A percentile compares a stretch with the other conserved stretches of the same genome.
Conservation (phyloP, 148 eudicot genomes). For the Rhododendron mucronatum region DNA sequence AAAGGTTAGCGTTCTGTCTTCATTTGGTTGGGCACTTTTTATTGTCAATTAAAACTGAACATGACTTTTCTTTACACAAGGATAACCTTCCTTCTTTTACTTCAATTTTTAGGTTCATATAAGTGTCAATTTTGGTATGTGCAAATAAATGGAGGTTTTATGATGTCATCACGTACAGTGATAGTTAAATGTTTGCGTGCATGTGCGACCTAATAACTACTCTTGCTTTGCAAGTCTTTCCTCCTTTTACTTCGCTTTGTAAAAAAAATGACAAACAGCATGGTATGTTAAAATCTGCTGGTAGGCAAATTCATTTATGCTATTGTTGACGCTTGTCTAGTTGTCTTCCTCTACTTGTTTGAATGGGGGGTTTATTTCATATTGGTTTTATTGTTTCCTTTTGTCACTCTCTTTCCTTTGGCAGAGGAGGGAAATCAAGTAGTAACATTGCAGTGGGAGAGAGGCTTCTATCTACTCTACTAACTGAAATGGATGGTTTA, state of each 20-base stretch:
- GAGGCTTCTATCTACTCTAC: slow-evolving; percentile 84
- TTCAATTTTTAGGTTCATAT: background rate
- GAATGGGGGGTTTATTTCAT: background rate
- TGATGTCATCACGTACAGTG: background rate
- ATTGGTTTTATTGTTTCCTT: background rate
- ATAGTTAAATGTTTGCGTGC: background rate
- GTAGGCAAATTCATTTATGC: background rate
- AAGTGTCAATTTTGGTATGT: background rate
- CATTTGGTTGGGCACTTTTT: background rate
- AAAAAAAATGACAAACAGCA: background rate
- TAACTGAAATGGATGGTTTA: slow-evolving; percentile 97
- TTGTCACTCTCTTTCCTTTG: slow-evolving; percentile 4
- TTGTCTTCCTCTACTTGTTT: background rate
- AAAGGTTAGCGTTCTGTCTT: slow-evolving; percentile 38
- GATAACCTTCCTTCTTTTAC: background rate
- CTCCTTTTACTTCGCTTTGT: background rate
- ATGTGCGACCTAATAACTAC: background rate
- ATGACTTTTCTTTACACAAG: background rate
- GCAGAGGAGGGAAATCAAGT: slow-evolving; percentile 78
- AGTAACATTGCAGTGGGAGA: slow-evolving; percentile 70
- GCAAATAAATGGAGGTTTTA: background rate
- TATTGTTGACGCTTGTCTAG: background rate
- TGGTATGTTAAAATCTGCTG: background rate
- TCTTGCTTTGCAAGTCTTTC: background rate
- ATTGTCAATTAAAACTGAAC: background rate